Percentiles rank a stretch among this genome's conserved stretches.
phyloP scores from a whole-genome alignment of 2,329 filamentous ascomycete genomes.

The Septoria linicola region DNA sequence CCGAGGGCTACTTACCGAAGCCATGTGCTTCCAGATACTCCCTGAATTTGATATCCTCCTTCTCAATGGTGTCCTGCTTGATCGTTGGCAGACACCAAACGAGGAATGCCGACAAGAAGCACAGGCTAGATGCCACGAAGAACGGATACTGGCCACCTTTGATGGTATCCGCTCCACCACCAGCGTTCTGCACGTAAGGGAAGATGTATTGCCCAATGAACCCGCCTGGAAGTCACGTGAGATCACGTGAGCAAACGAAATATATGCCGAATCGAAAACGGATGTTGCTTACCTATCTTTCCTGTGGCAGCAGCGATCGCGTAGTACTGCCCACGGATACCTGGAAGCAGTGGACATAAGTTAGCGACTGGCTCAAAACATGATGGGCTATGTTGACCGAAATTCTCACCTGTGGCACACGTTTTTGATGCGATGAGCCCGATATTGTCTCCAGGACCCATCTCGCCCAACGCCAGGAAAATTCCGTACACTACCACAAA shows the following conservation, averaged over 20 bases:
- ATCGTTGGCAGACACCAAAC: conserved; percentile 72
- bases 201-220: conserved; percentile 85
- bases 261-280: not conserved
- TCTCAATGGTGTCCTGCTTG: conserved; percentile 76
- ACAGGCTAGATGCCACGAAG: conserved; percentile 76
- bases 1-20: no score
- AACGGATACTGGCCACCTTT: conserved; percentile 78
- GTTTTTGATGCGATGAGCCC: conserved; percentile 84
- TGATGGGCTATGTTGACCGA: no score
- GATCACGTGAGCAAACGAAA: not conserved
- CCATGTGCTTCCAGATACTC: conserved; percentile 70
- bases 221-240: conserved; percentile 46
- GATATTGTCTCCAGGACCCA: conserved; percentile 90
- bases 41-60: conserved; percentile 74
- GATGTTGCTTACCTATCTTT: conserved; percentile 53
- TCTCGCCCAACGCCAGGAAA: conserved; percentile 71
- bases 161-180: conserved; percentile 50
- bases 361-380: no score
- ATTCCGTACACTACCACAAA: conserved; percentile 79
- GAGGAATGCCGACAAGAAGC: conserved; percentile 69
- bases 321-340: conserved; percentile 73
- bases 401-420: conserved; percentile 80
- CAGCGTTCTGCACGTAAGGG: conserved; percentile 60
- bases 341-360: no score
- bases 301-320: conserved; percentile 70